These are phyloP conservation scores for Bretziella fagacearum DNA, from an alignment of 2,329 filamentous ascomycete genomes.

Conservation along the genomic window DNA sequence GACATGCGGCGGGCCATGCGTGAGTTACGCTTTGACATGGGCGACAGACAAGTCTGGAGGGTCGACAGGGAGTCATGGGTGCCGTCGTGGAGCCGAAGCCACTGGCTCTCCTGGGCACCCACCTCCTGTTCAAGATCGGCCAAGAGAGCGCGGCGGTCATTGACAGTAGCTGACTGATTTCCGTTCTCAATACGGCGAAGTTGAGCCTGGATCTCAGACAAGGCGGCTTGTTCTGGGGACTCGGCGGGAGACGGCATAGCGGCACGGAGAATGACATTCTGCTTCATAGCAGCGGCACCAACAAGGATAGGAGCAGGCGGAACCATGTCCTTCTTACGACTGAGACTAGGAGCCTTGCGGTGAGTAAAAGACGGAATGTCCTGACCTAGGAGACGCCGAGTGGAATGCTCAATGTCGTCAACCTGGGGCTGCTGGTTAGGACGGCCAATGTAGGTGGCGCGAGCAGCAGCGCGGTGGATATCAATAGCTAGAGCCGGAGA, in stretches of 20 bases:
- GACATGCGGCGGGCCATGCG: conserved; percentile 1
- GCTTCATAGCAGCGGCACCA: conserved; percentile 23
- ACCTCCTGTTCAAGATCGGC: conserved; percentile 46
- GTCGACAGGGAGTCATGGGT: conserved; percentile 35
- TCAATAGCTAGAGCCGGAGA: conserved; percentile 31
- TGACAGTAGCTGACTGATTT: background rate
- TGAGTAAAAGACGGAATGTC: conserved; percentile 41
- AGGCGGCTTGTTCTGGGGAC: conserved; percentile 30
- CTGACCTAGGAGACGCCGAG: conserved; percentile 35
- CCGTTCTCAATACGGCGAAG: conserved; percentile 29
- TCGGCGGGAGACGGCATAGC: conserved; percentile 36
- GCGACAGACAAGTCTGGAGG: conserved; percentile 20
- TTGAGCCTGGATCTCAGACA: conserved; percentile 34
- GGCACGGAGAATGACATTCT: conserved; percentile 29
- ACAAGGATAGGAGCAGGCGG: conserved; percentile 40
- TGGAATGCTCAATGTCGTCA: conserved; percentile 28
- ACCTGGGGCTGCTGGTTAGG: background rate
- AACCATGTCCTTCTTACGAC: conserved; percentile 30
- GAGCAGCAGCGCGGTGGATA: conserved; percentile 22
- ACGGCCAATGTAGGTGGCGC: conserved; percentile 1
- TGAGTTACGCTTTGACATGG: conserved; percentile 4
- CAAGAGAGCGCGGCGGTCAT: conserved; percentile 26
- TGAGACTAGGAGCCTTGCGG: conserved; percentile 28
- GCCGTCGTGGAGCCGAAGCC: conserved; percentile 39
- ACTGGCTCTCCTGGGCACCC: conserved; percentile 40